These are phyloP conservation scores for Stagonosporopsis cucurbitacearum DNA, from an alignment of 2,329 filamentous ascomycete genomes.

Conservation along the genomic window DNA sequence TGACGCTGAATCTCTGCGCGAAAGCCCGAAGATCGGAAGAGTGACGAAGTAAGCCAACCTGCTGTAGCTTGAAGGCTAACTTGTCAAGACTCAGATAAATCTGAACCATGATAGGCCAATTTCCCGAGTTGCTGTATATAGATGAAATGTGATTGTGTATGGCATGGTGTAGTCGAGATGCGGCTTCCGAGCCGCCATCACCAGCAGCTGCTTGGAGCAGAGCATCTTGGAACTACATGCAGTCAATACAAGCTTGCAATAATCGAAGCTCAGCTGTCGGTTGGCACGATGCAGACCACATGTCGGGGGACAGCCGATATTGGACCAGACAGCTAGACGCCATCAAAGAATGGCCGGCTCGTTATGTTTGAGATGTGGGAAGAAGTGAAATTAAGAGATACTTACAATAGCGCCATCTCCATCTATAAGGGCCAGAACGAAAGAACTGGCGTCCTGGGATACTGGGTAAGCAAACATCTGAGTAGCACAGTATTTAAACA, in stretches of 20 bases:
- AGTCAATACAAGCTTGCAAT: background rate
- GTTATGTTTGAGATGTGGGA: background rate
- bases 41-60: constrained; percentile 50
- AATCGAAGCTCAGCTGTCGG: background rate
- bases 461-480: constrained; percentile 1
- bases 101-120: constrained; percentile 56
- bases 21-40: constrained; percentile 52
- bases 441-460: constrained; percentile 48
- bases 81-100: constrained; percentile 57
- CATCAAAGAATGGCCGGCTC: background rate
- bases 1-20: constrained; percentile 52
- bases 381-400: background rate
- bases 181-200: constrained; percentile 56
- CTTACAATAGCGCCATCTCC: constrained; percentile 57
- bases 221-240: constrained; percentile 52
- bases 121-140: constrained; percentile 50
- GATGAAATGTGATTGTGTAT: constrained; percentile 52
- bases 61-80: constrained; percentile 51
- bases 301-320: background rate
- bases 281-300: background rate
- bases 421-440: constrained; percentile 56
- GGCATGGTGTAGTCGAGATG: constrained; percentile 51
- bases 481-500: too few relatives aligned
- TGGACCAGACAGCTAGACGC: too few relatives aligned
- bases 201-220: constrained; percentile 49